Conservation (phyloP, 768 basidiomycete species). For the Podaxis sp. region DNA sequence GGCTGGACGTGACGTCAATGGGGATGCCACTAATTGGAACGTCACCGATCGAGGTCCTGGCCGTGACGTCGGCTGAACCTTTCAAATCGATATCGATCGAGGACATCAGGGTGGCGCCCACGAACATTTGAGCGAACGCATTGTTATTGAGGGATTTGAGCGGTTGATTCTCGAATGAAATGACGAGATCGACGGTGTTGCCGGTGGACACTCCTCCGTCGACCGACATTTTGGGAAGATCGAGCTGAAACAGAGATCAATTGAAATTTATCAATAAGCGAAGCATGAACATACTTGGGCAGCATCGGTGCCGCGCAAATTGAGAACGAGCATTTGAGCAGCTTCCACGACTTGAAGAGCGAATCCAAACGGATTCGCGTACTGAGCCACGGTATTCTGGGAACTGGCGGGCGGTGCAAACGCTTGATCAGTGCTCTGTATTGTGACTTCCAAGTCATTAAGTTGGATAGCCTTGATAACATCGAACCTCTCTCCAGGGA, state of each 20-base stretch:
- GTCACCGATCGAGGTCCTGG: constrained; percentile 62
- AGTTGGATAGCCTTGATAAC: constrained; percentile 66
- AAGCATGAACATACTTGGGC: constrained; percentile 44
- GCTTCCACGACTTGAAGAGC: constrained; percentile 62
- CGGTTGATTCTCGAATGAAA: constrained; percentile 57
- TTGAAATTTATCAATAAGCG: background rate
- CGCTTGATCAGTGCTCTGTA: constrained; percentile 51
- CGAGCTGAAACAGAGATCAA: constrained; percentile 36
- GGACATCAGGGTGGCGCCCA: constrained; percentile 52
- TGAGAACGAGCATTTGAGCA: constrained; percentile 54
- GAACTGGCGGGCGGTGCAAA: constrained; percentile 65
- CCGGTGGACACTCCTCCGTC: constrained; percentile 70
- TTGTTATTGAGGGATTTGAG: constrained; percentile 53
- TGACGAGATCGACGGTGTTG: constrained; percentile 57
- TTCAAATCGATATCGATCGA: constrained; percentile 47
- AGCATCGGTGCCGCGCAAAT: constrained; percentile 44
- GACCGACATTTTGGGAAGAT: constrained; percentile 46
- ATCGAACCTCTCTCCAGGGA: constrained; percentile 63
- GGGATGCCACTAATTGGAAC: constrained; percentile 65
- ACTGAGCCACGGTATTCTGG: constrained; percentile 51
- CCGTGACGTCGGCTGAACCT: constrained; percentile 59
- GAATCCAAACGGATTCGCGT: constrained; percentile 79
- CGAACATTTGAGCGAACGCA: constrained; percentile 58
- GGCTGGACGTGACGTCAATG: constrained; percentile 55
- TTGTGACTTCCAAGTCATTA: constrained; percentile 53